These are phyloP conservation scores for Diphasiastrum complanatum DNA, from an alignment of 83 land plant species.

Conservation along the genomic window DNA sequence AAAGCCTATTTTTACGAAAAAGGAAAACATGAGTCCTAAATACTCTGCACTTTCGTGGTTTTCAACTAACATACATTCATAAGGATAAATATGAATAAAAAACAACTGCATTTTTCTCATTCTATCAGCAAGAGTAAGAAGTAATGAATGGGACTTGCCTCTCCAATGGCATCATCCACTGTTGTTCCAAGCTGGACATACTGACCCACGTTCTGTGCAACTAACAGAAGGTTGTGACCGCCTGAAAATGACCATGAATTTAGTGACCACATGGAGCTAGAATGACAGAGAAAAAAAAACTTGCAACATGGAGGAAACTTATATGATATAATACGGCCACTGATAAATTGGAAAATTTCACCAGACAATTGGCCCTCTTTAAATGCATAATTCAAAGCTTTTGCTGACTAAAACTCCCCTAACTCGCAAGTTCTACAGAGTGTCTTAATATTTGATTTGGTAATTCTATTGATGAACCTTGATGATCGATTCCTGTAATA, in stretches of 20 bases:
- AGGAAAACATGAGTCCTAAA: no score
- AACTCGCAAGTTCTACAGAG: no score
- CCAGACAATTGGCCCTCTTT: no score
- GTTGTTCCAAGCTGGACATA: conserved; percentile 95
- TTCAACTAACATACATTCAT: not conserved
- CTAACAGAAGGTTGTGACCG: conserved; percentile 90
- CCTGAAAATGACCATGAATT: conserved; percentile 40
- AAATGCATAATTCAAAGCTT: not conserved
- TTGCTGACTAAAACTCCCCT: no score
- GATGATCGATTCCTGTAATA: no score
- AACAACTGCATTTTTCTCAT: not conserved
- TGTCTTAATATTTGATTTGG: no score
- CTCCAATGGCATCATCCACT: conserved; percentile 98
- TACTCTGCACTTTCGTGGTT: not conserved
- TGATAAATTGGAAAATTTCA: no score
- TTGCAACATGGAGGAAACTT: no score
- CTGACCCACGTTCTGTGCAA: conserved; percentile 82
- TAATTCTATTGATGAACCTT: no score
- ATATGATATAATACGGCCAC: no score
- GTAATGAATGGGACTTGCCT: conserved; percentile 33
- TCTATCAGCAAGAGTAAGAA: not conserved
- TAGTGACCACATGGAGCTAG: not conserved
- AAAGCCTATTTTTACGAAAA: no score
- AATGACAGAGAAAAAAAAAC: no score
- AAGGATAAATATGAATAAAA: not conserved